Base-by-base conservation (phyloP, 2,329 filamentous ascomycete genomes). In the Fusarium dimerum region DNA sequence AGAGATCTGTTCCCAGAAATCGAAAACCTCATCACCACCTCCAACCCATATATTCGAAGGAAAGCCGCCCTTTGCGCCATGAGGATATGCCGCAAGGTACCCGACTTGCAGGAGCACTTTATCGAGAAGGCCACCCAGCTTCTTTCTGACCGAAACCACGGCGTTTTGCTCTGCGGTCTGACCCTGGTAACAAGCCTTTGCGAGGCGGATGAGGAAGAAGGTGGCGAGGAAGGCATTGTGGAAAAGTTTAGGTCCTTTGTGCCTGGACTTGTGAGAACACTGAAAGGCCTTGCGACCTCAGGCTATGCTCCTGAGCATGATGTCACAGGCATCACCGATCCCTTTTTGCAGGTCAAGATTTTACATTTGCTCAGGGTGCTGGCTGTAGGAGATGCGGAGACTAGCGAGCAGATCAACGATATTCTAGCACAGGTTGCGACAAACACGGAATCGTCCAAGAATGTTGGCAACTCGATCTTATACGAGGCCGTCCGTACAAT, bases 1-100 rank as follows among this genome's bases (percentile, higher is more conserved):
- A 84, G 94, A 78, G 94, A 99, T 74, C 79, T 99, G 17, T 99
- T 99, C 72, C 85, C 92, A 62, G 93, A 99, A 79, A 90, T 99
- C 71, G 95, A 99, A 73, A 90, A 83, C 55, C 85, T 97, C 45
- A 78, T 99, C 59, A 89, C 92, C 40, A 97, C 92, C 45, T 88
- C 92, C 48, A 99, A 99, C 71, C 94, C 94, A n/a, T 99, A 99
- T 71, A 97, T 99, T 69, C 85, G 94, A 64, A 85, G 94, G 64
- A 99, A 99, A 78, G 94, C 94, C 16, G 94, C 94, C 5, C 82
- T 99, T n/a, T 99, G 94, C 74, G 94, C 94, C 46, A 99, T 99
- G 94, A 85, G 92, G 61, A 97, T 99, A 80, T 97, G 92, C 76
- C 88, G 92, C 65, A 99, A 99, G 74, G 94, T 99, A 11, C 94